Base-by-base conservation (phyloP, 2,329 filamentous ascomycete species). In the Daldinia sp. region DNA sequence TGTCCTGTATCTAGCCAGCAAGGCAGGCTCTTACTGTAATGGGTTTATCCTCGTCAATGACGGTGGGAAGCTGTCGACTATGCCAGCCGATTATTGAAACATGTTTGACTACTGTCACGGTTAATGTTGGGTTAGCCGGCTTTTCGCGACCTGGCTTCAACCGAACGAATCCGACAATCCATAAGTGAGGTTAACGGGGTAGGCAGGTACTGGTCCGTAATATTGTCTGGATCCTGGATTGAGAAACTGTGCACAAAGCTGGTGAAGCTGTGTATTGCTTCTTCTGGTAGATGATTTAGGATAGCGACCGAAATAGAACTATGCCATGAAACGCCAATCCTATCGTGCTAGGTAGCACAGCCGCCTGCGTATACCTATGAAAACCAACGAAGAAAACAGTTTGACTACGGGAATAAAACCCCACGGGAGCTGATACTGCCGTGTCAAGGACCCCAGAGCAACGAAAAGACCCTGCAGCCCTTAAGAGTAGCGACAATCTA, bases 21-120 rank as follows among this genome's bases (percentile, higher is more conserved):
- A 69, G 32, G 72, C 73, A 10, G 72, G 74, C 4, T 64, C 71
- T 45, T 75, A 61, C 52, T 72, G 69, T 50, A 75, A 74, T 35
- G 72, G 73, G 1, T 43, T 71, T 10, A 63, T 74, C n/a, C 61
- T 74, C 3, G 62, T 74, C 7, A 63, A 51, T 8, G 73, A 74
- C 41, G 73, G 73, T 11, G 73, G 73, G 8, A 69, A 63, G 32
- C 15, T 73, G n/a, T 47, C 66, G 4, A 63, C 47, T 1, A 74
- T 74, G 54, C 68, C 66, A 8, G 53, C 70, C 4, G 61, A 54
- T 27, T 75, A 75, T 51, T 74, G 54, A 67, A 34, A 11, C 19
- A 2, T 9, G 23, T 9, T 13, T 6, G 30, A 15, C 19, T 11
- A 27, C 13, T 37, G 5, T 10, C 13, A 6, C 9, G 32, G 4